Evolutionary conservation across 306 rosid species (phyloP), one percentile per base, ranked within the genome.

Genomic region (Aeschynomene evenia): DNA sequence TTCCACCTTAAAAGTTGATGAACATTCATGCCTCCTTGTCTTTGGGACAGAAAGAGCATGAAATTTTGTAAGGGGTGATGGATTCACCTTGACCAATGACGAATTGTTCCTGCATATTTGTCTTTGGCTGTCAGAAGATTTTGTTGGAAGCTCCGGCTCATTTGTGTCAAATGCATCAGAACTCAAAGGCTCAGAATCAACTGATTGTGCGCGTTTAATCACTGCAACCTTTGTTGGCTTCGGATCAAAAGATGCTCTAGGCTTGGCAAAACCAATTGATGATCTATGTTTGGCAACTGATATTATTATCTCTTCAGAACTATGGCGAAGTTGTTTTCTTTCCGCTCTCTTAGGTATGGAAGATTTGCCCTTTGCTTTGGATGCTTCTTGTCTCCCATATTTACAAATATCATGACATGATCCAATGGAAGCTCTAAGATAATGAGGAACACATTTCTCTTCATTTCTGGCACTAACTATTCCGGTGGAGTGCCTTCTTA

Each of bases 401-500:
- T 91, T 94, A 78, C 97, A 94, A 13, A 81, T 3, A 72, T 94
- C 96, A 73, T 91, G 99, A 85, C 99, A 94, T 29, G 99, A 94
- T 46, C 96, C 91, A 15, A 77, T 81, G 16, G 97, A 91, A 43
- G 88, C 89, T 80, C 92, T 80, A 23, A 83, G 95, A 75, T 90
- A 88, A 80, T 4, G 86, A 81, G 99, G 91, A 79, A 59, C 48
- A 66, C 49, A 5, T 37, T 73, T 73, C 58, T 76, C 86, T 64
- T 66, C 74, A 19, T 65, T 82, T 42, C 63, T 83, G 11, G 72
- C 59, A 40, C 67, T 50, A 58, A 56, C 56, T 50, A 73, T 85
- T 71, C 87, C 96, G 26, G 62, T 70, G 11, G 93, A 88, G 71
- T 68, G 77, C 77, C 93, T 79, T 82, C 96, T 85, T 52, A 81